Conservation (phyloP, 352 stramenopile genomes). For the Phytophthora cryptogea region DNA sequence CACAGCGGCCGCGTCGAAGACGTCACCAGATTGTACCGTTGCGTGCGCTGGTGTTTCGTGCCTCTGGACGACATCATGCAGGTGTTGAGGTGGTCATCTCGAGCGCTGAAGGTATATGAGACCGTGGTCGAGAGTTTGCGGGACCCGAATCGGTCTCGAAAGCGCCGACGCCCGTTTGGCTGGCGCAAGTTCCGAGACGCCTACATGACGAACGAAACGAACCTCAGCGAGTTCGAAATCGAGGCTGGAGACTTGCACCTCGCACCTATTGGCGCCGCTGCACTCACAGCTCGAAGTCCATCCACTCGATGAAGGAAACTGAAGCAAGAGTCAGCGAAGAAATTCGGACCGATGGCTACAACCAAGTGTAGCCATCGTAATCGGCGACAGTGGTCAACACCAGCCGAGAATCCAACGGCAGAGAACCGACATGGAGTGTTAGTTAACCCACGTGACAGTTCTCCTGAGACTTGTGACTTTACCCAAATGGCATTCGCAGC, state of each 20-base stretch:
- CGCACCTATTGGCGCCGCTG: constrained; percentile 4
- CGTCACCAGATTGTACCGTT: constrained; percentile 49
- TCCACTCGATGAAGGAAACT: constrained; percentile 3
- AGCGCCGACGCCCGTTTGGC: constrained; percentile 26
- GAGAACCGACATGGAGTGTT: background rate
- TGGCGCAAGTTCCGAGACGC: constrained; percentile 26
- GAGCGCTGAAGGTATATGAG: constrained; percentile 55
- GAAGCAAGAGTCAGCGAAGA: constrained; percentile 8
- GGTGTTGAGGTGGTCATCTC: constrained; percentile 42
- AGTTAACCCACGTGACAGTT: no score
- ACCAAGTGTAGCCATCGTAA: constrained; percentile 14
- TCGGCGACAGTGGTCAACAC: constrained; percentile 7
- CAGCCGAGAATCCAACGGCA: constrained; percentile 2
- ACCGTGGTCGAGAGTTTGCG: constrained; percentile 38
- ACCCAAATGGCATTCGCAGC: no score
- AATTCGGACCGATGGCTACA: background rate
- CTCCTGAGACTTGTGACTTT: no score
- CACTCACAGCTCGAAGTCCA: background rate
- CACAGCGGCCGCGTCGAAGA: constrained; percentile 36
- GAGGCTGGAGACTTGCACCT: constrained; percentile 48
- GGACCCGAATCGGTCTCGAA: constrained; percentile 19
- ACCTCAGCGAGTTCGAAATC: constrained; percentile 64
- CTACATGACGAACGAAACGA: constrained; percentile 37
- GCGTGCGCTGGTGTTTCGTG: constrained; percentile 64
- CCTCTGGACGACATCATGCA: constrained; percentile 55